Conservation (phyloP, 768 basidiomycete species). For the Tricholomella constricta region DNA sequence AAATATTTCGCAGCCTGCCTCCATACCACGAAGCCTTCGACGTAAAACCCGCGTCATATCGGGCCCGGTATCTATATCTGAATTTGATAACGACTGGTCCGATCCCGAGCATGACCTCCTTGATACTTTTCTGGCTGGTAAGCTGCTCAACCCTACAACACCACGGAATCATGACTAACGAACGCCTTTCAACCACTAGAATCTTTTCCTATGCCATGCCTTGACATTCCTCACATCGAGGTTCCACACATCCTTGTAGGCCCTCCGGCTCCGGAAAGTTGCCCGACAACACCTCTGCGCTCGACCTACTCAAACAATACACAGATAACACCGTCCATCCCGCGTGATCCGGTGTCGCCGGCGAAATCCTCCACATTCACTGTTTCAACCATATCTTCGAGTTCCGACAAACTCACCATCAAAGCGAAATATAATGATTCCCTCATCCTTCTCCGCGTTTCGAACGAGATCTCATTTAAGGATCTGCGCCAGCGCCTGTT, state of each 20-base stretch:
- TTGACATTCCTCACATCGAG: slow-evolving; percentile 31
- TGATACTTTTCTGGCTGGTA: slow-evolving; percentile 36
- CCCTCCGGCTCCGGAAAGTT: slow-evolving; percentile 10
- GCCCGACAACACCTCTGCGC: slow-evolving; percentile 7
- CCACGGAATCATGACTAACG: background rate
- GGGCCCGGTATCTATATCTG: slow-evolving; percentile 38
- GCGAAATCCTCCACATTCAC: slow-evolving; percentile 28
- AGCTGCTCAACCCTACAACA: slow-evolving; percentile 12
- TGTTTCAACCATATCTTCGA: slow-evolving; percentile 25
- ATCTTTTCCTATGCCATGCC: slow-evolving; percentile 43
- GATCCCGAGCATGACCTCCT: slow-evolving; percentile 38
- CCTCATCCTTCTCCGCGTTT: slow-evolving; percentile 62
- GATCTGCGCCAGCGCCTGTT: slow-evolving; percentile 60
- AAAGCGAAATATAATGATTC: slow-evolving; percentile 66
- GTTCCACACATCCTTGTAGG: slow-evolving; percentile 35
- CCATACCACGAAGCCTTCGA: background rate
- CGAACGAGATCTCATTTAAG: slow-evolving; percentile 45
- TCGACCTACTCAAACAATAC: slow-evolving; percentile 3
- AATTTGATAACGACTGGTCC: slow-evolving; percentile 43
- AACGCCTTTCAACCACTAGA: too few relatives aligned
- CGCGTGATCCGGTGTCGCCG: slow-evolving; percentile 13
- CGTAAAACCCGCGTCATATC: slow-evolving; percentile 30
- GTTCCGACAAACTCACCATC: slow-evolving; percentile 45
- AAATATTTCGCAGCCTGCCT: slow-evolving; percentile 7
- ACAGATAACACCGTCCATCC: slow-evolving; percentile 10